phyloP scores from a whole-genome alignment of 345 rosid genomes.

The Boechera stricta region DNA sequence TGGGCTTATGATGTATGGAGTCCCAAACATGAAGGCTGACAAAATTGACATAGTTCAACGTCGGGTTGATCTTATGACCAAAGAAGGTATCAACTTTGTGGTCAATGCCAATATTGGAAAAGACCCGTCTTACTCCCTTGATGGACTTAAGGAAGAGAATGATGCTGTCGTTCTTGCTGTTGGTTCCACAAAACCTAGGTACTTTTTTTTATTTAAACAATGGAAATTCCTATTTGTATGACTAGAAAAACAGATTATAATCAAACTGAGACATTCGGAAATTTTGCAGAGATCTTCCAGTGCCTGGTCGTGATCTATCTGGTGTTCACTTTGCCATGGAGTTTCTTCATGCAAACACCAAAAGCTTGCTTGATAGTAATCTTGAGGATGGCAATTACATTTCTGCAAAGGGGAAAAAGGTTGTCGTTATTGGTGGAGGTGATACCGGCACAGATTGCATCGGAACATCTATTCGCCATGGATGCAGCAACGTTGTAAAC shows the following conservation, averaged over 20 bases:
- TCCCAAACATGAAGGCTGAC: slow-evolving; percentile 99
- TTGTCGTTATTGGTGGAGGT: slow-evolving; percentile 98
- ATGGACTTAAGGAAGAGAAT: slow-evolving; percentile 71
- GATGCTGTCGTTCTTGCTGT: slow-evolving; percentile 91
- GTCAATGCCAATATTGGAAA: slow-evolving; percentile 90
- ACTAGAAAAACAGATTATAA: neutral
- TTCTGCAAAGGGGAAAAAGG: slow-evolving; percentile 91
- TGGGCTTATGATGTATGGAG: slow-evolving; percentile 99
- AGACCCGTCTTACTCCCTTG: slow-evolving; percentile 78
- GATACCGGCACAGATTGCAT: slow-evolving; percentile 99
- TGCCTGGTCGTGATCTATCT: slow-evolving; percentile 85
- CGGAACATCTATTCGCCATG: slow-evolving; percentile 97
- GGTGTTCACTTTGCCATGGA: slow-evolving; percentile 99
- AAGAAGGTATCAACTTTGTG: slow-evolving; percentile 86
- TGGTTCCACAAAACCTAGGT: slow-evolving; percentile 98
- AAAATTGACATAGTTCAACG: slow-evolving; percentile 91
- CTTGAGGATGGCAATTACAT: slow-evolving; percentile 82
- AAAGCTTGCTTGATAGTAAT: slow-evolving; percentile 95
- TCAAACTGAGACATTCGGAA: slow-evolving; percentile 20
- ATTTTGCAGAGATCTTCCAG: slow-evolving; percentile 92
- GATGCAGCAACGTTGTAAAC: slow-evolving; percentile 75
- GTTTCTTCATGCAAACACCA: slow-evolving; percentile 93
- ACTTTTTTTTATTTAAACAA: neutral
- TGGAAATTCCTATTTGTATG: neutral
- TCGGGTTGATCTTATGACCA: slow-evolving; percentile 88